Base-by-base conservation (phyloP, 1,139 yeast genomes). In the Kurtzmaniella quercitrusa region DNA sequence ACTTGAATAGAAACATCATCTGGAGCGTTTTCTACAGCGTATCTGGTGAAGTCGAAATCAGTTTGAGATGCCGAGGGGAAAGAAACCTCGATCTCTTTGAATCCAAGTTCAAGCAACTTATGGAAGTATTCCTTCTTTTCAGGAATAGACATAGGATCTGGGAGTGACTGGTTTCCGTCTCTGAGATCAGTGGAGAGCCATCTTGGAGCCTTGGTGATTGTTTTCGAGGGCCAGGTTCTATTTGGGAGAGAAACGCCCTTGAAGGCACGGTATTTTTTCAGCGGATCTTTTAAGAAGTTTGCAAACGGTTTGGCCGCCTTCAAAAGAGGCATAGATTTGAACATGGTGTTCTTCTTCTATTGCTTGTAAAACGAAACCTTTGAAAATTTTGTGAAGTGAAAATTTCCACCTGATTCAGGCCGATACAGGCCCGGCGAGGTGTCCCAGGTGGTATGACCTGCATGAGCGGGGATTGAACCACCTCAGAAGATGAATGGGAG, bases 141-240 rank as follows among this genome's bases (percentile, higher is more conserved):
- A 10, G 62, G 62, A 18, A 72, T 62, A 1, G 75, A 64, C 78
- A 73, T 73, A 11, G 78, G 78, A 51, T 73, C 78, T 14, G 78
- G 78, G 45, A 73, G 66, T 11, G 77, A 63, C 52, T 73, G 78
- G 53, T 73, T 73, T 16, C 78, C 78, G 48, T 73, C 78, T 58
- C 78, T 65, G 43, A 73, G 68, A 55, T 73, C 78, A 15, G 77
- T 73, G 33, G 76, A 68, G 42, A 73, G 65, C 78, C 78, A 73
- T 50, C 78, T 62, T 25, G 78, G 78, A 9, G 77, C 72, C 44
- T 65, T 68, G 44, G 65, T 57, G 46, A 73, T 60, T 21, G 58
- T 51, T 41, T 66, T 67, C 38, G 60, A 54, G 2, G 78, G 78
- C 78, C 78, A 73, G 23, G 62, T 62, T 51, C 78, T 60, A 50